Base-by-base conservation (phyloP, 495 filamentous ascomycete species). In the Ascobolus immersus region DNA sequence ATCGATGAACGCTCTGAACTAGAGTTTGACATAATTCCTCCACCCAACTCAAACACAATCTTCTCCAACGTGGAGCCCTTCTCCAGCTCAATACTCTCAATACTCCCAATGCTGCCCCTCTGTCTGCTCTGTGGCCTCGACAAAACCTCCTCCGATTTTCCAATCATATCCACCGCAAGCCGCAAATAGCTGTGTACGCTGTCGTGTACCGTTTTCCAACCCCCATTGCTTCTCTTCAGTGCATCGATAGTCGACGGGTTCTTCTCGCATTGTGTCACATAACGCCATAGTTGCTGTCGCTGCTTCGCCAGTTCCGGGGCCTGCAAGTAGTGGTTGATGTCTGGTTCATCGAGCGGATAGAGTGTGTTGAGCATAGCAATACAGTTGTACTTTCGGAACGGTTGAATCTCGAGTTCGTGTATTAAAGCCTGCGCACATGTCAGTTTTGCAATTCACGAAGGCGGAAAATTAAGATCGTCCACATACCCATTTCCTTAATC, bases 351-450 rank as follows among this genome's bases (percentile, higher is more conserved):
- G 21, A 50, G 35, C 3, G 73, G 73, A 40, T 75, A 71, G n/a
- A 79, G 57, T 17, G 73, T 77, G 53, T 79, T 79, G 24, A 79
- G 63, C 62, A 78, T 69, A 33, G 70, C 74, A 34, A 75, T 60
- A 49, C 71, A 71, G 43, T 75, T 76, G 44, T 60, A 60, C 44
- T 71, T 71, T 51, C 66, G 67, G 52, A 69, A 68, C 0, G 69
- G 68, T 32, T 60, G 54, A 13, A 73, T 52, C 18, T 67, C 61
- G 46, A 79, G 61, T 42, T 78, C 73, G 37, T 77, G 73, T 43
- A 77, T 62, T 28, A 79, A 48, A 19, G 67, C 68, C 71, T 74
- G 37, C 20, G 20, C 25, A 17, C 7, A 36, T 11, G 28, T 8
- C 13, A 20, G 8, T 10, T 24, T 29, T 18, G 28, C 17, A n/a